Evolutionary conservation across 2,329 filamentous ascomycete species (phyloP), one percentile per base, ranked within the genome.

Genomic region (Colletotrichum chlorophyti): DNA sequence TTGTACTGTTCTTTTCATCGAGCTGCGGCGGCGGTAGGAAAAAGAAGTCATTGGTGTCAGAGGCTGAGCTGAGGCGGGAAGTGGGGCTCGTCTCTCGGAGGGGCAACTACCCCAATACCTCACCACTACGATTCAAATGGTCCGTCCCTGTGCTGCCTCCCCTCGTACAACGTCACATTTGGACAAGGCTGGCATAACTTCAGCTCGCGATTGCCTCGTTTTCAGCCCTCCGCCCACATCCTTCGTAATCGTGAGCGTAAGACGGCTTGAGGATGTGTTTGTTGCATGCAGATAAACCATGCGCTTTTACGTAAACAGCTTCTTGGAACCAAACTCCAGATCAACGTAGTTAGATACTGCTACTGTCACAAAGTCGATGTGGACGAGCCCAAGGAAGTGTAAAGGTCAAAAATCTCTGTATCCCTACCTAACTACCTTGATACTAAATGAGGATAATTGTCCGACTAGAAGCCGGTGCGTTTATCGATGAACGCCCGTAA

Each of bases 31-130:
- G n/a, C n/a, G n/a, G 15, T 21, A 26, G 26, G 34, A 15, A 37
- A 27, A 49, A 54, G 43, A 34, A 43, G 51, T 55, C 34, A 40
- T 37, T 45, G 57, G 45, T 55, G 51, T 50, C 51, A 59, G 43
- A 43, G 38, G 42, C 50, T 48, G 14, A 42, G 35, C 50, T 38
- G 29, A 35, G 26, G 14, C 45, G 38, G 43, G 38, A 57, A 53
- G 57, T 60, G 57, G 57, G 51, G 57, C 57, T 23, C n/a, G 9
- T 11, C n/a, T 23, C 35, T 40, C 27, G 43, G 51, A 55, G 43
- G 55, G 47, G 53, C 46, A 49, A 14, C 15, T 14, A 27, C 17
- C 26, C 32, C 7, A 10, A 9, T 24, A 34, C 21, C 14, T 34
- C 45, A 15, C 21, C 29, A n/a, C 11, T 27, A 24, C 35, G 31